These are phyloP conservation scores for Naganishia albida DNA, from an alignment of 1,284 basidiomycete species.

Conservation along the genomic window DNA sequence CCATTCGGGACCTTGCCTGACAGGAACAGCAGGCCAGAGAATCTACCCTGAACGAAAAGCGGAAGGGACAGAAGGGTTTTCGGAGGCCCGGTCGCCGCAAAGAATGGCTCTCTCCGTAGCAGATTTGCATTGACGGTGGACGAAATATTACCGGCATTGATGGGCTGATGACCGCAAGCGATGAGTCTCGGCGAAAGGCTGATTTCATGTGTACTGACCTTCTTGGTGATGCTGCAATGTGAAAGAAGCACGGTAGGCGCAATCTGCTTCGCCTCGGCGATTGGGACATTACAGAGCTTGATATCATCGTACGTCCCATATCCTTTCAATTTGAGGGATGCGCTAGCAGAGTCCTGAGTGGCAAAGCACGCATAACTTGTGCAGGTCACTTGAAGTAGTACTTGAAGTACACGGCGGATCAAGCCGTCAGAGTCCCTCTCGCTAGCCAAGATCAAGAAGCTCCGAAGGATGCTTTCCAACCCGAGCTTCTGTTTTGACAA, in stretches of 20 bases:
- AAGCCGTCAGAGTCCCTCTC: conserved; percentile 30
- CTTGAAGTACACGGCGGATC: conserved; percentile 28
- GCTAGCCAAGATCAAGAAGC: conserved; percentile 30
- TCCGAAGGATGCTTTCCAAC: conserved; percentile 29
- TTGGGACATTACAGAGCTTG: conserved; percentile 19
- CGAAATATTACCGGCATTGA: conserved; percentile 9
- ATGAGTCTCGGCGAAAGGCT: background rate
- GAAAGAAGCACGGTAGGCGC: conserved; percentile 26
- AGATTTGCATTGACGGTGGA: conserved; percentile 20
- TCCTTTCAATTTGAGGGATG: conserved; percentile 24
- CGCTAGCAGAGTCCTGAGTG: conserved; percentile 23
- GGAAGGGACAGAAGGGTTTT: conserved; percentile 16
- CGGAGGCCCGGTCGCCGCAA: conserved; percentile 9
- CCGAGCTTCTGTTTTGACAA: conserved; percentile 17
- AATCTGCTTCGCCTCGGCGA: conserved; percentile 23
- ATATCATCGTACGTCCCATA: conserved; percentile 25
- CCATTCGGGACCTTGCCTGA: conserved; percentile 17
- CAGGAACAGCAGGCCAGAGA: conserved; percentile 29
- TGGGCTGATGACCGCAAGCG: background rate
- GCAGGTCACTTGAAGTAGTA: conserved; percentile 31
- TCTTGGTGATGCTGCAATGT: conserved; percentile 21
- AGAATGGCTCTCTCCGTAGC: conserved; percentile 32
- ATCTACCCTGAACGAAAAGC: conserved; percentile 31
- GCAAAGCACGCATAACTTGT: conserved; percentile 33
- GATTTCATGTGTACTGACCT: conserved; percentile 2